A percentile compares a stretch with the other conserved stretches of the same genome.
These are phyloP conservation scores for Pterulicium gracile DNA, from an alignment of 1,284 basidiomycete species.

Conservation along the genomic window DNA sequence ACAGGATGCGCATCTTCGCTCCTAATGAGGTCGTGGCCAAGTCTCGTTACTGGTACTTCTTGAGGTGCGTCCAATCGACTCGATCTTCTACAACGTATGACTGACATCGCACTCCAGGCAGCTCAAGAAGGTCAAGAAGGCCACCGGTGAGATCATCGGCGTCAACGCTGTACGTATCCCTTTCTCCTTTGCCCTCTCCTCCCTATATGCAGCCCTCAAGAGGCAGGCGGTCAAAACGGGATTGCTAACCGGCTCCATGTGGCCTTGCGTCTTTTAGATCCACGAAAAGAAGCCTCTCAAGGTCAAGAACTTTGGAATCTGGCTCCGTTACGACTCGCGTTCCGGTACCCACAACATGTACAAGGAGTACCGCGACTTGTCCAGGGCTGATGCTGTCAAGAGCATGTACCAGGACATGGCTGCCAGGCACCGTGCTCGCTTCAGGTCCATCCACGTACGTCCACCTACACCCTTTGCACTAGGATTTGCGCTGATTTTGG, in stretches of 20 bases:
- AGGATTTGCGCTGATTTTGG: constrained; percentile 5
- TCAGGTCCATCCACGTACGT: constrained; percentile 93
- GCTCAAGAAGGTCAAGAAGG: constrained; percentile 99
- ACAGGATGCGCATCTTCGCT: constrained; percentile 99
- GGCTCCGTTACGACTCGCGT: constrained; percentile 98
- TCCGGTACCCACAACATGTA: constrained; percentile 98
- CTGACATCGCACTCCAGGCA: constrained; percentile 41
- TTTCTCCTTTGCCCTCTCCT: constrained; percentile 15
- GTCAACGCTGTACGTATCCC: constrained; percentile 86
- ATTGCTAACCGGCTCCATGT: constrained; percentile 36
- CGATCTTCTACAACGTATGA: not conserved
- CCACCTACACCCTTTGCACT: not conserved
- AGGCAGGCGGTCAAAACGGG: constrained; percentile 71
- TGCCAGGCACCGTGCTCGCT: constrained; percentile 96
- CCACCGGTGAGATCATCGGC: constrained; percentile 97
- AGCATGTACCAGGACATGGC: constrained; percentile 99
- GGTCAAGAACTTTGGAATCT: constrained; percentile 99
- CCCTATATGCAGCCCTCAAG: constrained; percentile 75
- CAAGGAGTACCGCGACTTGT: constrained; percentile 97
- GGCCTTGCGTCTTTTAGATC: constrained; percentile 48
- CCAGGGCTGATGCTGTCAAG: constrained; percentile 92
- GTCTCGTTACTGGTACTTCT: constrained; percentile 99
- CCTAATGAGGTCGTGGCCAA: constrained; percentile 98
- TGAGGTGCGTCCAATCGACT: constrained; percentile 42
- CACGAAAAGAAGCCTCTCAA: constrained; percentile 95